Evolutionary conservation across 345 rosid genomes (phyloP).

Genomic region (Eucalyptus decipiens): DNA sequence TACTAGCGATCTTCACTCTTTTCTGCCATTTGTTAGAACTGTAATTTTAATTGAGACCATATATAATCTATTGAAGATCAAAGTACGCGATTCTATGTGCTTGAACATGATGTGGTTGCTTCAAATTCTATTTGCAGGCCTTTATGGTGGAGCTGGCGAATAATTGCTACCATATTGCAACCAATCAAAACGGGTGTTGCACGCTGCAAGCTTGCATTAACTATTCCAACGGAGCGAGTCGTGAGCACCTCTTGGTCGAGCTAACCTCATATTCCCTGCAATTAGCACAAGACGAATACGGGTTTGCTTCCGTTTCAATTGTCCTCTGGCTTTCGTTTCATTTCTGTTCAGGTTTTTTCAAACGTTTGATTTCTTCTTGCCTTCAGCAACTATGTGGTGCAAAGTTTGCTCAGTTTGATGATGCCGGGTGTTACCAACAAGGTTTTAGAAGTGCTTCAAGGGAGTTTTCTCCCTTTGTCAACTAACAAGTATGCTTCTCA

Average conservation of each 20-base stretch:
- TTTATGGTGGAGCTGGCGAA: slow-evolving; percentile 5
- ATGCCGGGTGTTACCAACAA: not conserved
- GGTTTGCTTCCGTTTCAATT: slow-evolving; percentile 6
- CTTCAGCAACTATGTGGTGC: slow-evolving; percentile 43
- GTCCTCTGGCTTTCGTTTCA: not conserved
- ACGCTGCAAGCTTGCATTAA: slow-evolving; percentile 16
- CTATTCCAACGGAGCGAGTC: not conserved
- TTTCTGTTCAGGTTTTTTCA: not conserved
- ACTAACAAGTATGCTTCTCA: slow-evolving; percentile 24
- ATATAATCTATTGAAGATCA: not conserved
- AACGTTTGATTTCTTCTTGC: not conserved
- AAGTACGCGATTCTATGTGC: not conserved
- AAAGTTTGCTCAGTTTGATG: slow-evolving; percentile 4
- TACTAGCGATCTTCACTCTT: not conserved
- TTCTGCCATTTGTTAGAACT: not conserved
- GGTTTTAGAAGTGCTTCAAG: slow-evolving; percentile 7
- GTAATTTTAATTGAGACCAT: not conserved
- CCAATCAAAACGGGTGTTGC: slow-evolving; percentile 26
- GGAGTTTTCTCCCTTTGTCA: slow-evolving; percentile 14
- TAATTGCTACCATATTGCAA: slow-evolving; percentile 14
- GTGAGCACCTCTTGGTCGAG: slow-evolving; percentile 1
- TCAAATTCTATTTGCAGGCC: slow-evolving; percentile 3
- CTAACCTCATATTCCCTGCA: slow-evolving; percentile 5
- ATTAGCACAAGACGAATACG: slow-evolving; percentile 17
- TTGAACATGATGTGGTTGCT: not conserved